Conservation (phyloP, 176 grass and related monocot species). For the Hyparrhenia diplandra region DNA sequence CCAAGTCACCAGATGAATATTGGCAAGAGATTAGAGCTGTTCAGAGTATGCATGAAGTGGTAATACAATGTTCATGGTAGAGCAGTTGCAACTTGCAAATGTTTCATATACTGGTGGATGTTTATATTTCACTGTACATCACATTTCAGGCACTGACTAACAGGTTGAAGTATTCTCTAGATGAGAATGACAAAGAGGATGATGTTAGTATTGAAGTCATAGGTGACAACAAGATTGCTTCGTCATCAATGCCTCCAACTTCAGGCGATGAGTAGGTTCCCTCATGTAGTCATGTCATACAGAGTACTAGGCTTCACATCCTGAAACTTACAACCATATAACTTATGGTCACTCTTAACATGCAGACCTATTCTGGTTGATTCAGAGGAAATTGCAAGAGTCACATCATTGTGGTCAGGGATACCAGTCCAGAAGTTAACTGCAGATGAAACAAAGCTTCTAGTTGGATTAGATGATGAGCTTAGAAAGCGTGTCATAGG, state of each 20-base stretch:
- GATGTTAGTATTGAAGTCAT: slow-evolving; percentile 28
- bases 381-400: slow-evolving; percentile 85
- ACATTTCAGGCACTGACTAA: slow-evolving; percentile 63
- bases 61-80: slow-evolving; percentile 31
- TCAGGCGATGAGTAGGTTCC: slow-evolving; percentile 59
- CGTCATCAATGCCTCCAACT: slow-evolving; percentile 19
- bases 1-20: slow-evolving; percentile 84
- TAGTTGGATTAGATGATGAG: slow-evolving; percentile 75
- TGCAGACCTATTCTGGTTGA: slow-evolving; percentile 67
- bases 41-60: slow-evolving; percentile 85
- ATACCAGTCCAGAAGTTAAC: slow-evolving; percentile 90
- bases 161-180: slow-evolving; percentile 75
- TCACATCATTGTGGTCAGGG: slow-evolving; percentile 88
- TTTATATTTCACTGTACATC: slow-evolving; percentile 4
- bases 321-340: slow-evolving; percentile 2
- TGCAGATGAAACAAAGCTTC: slow-evolving; percentile 75
- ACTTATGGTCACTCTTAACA: not conserved
- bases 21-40: slow-evolving; percentile 98
- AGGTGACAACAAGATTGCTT: slow-evolving; percentile 23
- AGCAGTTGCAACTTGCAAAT: slow-evolving; percentile 4
- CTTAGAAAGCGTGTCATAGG: slow-evolving; percentile 89
- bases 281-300: slow-evolving; percentile 15
- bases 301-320: not conserved
- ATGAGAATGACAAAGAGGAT: slow-evolving; percentile 46
- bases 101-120: slow-evolving; percentile 27